Percentiles rank a stretch among this genome's conserved stretches.
Evolutionary conservation across 495 filamentous ascomycete species (phyloP).

Genomic region (Hypoxylon lenormandii): DNA sequence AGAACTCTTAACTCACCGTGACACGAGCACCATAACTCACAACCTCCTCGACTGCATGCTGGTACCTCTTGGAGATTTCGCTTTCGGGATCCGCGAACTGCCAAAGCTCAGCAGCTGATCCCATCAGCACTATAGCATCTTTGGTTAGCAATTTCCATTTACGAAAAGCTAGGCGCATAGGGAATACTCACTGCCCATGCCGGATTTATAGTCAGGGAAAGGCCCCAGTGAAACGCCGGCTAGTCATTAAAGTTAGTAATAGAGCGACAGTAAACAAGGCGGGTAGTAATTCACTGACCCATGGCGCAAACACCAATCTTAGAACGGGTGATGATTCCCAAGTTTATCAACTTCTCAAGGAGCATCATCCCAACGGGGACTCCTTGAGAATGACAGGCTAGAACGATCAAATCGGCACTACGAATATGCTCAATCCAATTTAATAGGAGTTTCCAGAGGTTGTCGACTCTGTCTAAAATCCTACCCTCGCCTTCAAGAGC

Average conservation of each 20-base stretch:
- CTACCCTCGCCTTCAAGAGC: slow-evolving; percentile 98
- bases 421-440: slow-evolving; percentile 95
- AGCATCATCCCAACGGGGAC: slow-evolving; percentile 94
- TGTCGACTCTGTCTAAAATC: slow-evolving; percentile 86
- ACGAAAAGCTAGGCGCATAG: background rate
- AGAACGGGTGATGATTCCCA: slow-evolving; percentile 76
- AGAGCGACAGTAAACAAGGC: background rate
- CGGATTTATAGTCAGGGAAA: slow-evolving; percentile 85
- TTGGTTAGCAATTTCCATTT: slow-evolving; percentile 14
- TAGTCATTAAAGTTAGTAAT: slow-evolving; percentile 44
- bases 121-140: slow-evolving; percentile 69
- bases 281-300: slow-evolving; percentile 56
- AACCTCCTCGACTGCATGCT: slow-evolving; percentile 75
- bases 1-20: slow-evolving; percentile 55
- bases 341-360: slow-evolving; percentile 86
- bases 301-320: slow-evolving; percentile 87
- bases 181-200: slow-evolving; percentile 62
- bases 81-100: slow-evolving; percentile 86
- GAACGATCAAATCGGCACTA: slow-evolving; percentile 85
- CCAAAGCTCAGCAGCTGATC: slow-evolving; percentile 90
- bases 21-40: slow-evolving; percentile 83
- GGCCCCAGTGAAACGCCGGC: slow-evolving; percentile 94
- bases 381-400: slow-evolving; percentile 94
- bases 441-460: slow-evolving; percentile 90
- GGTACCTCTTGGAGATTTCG: slow-evolving; percentile 82